phyloP scores from a whole-genome alignment of 2,329 filamentous ascomycete genomes.

The Penicillium italicum region DNA sequence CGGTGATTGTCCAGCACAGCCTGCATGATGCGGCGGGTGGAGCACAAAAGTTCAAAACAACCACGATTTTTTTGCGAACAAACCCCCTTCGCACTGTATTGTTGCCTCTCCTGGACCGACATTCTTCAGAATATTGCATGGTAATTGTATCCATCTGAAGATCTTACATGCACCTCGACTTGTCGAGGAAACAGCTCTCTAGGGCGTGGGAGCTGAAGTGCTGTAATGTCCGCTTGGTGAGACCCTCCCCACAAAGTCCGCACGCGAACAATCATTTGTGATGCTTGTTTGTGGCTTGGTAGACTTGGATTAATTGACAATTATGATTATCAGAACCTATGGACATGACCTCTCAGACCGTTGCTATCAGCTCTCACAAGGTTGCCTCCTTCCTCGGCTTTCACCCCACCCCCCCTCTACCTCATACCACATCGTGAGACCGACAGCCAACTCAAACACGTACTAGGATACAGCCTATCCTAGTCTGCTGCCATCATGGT shows the following conservation, averaged over 20 bases:
- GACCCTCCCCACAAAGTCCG: conserved; percentile 16
- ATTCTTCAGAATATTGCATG: background rate
- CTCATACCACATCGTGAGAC: conserved; percentile 24
- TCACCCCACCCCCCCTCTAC: conserved; percentile 19
- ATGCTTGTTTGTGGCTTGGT: conserved; percentile 10
- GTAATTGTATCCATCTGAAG: background rate
- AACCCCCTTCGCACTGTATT: conserved; percentile 7
- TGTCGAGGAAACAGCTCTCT: conserved; percentile 5
- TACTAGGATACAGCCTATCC: background rate
- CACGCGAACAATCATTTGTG: conserved; percentile 13
- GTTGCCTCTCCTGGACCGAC: background rate
- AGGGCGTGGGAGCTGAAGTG: conserved; percentile 27
- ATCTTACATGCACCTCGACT: conserved; percentile 11
- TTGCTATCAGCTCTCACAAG: conserved; percentile 27
- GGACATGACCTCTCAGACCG: conserved; percentile 34
- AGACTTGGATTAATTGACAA: conserved; percentile 12
- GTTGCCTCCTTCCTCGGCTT: conserved; percentile 28
- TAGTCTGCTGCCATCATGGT: conserved; percentile 33
- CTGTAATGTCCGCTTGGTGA: conserved; percentile 27
- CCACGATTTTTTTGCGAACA: conserved; percentile 12
- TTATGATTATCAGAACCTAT: conserved; percentile 19
- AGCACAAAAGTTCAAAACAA: conserved; percentile 40
- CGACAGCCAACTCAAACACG: conserved; percentile 13
- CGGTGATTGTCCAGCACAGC: conserved; percentile 31
- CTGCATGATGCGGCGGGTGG: conserved; percentile 37